Percentiles rank a stretch among this genome's conserved stretches.
These are phyloP conservation scores for Vanrija humicola DNA, from an alignment of 1,284 basidiomycete genomes.

Conservation along the genomic window DNA sequence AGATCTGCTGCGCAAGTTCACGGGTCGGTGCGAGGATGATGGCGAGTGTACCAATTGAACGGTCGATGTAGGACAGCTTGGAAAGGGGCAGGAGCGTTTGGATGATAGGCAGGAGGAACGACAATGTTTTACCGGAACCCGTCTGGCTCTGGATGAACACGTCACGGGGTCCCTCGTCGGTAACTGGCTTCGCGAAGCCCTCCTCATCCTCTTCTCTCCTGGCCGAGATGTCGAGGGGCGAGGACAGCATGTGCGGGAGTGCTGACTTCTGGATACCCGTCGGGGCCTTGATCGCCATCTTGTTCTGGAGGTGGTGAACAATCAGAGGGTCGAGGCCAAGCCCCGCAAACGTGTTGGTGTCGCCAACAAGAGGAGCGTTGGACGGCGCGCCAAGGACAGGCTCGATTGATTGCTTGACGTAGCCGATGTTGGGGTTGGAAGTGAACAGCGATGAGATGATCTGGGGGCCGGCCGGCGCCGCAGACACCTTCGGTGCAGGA, in stretches of 20 bases:
- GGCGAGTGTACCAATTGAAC: constrained; percentile 81
- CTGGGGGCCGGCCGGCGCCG: constrained; percentile 52
- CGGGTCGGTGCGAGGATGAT: constrained; percentile 92
- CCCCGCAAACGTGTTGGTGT: constrained; percentile 68
- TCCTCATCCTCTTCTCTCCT: constrained; percentile 17
- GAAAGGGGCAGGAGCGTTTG: constrained; percentile 88
- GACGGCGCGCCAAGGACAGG: constrained; percentile 57
- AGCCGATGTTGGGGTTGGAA: constrained; percentile 49
- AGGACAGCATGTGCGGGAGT: constrained; percentile 65
- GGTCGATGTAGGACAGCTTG: constrained; percentile 79
- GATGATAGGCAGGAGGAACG: constrained; percentile 91
- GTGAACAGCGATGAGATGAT: constrained; percentile 90
- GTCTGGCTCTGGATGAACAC: constrained; percentile 97
- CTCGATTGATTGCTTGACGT: constrained; percentile 1
- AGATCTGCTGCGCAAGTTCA: constrained; percentile 91
- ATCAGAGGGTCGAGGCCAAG: constrained; percentile 79
- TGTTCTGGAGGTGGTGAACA: constrained; percentile 69
- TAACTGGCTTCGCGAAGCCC: not conserved
- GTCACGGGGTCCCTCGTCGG: constrained; percentile 56
- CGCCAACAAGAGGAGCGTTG: constrained; percentile 69
- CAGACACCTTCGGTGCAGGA: constrained; percentile 4
- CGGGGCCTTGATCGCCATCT: constrained; percentile 79
- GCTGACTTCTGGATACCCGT: constrained; percentile 86
- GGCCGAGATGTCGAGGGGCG: constrained; percentile 40
- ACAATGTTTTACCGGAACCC: constrained; percentile 94